Base-by-base conservation (phyloP, 208 protist species). In the Sergeia podlipaevii region DNA sequence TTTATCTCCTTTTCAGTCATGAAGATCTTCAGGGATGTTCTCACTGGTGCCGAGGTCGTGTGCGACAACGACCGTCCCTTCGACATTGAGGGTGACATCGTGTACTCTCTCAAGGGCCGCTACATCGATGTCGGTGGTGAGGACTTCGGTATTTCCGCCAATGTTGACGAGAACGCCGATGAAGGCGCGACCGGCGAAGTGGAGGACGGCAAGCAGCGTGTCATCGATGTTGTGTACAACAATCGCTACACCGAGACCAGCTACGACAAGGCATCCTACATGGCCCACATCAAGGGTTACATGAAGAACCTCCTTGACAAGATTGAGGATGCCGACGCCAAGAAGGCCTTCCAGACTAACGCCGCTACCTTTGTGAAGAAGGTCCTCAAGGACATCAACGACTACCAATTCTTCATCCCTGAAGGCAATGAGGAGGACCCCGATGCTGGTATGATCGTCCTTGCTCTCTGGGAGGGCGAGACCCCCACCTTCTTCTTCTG, bases 261-360 rank as follows among this genome's bases (percentile, higher is more conserved):
- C 66, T 97, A 95, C 77, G 91, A 97, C 80, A 97, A 97, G 88
- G 78, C 79, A 47, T 81, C 72, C 29, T 97, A 95, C 80, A 93
- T 90, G 75, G 84, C 84, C 41, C 81, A 97, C 85, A 91, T 97
- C 65, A 89, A 89, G 51, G 53, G 63, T 50, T 95, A 95, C 88
- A 95, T 97, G 85, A 93, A 93, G 84, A 61, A 69, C 28, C 65
- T 97, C 46, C 72, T 91, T 48, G 85, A 93, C 64, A 70, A 75
- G 50, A 91, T 97, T 65, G 70, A 92, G 55, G 59, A 63, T 45
- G 82, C 70, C 20, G 82, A 83, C 26, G 85, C 75, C 41, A 92
- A 91, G 78, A 89, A 92, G 77, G 80, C 72, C 30, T 97, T 97
- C 74, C 80, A 93, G 85, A 53, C 76, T 41, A 90, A 84, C 52